phyloP scores from a whole-genome alignment of 129 eudicot species.

The Logfia minima region DNA sequence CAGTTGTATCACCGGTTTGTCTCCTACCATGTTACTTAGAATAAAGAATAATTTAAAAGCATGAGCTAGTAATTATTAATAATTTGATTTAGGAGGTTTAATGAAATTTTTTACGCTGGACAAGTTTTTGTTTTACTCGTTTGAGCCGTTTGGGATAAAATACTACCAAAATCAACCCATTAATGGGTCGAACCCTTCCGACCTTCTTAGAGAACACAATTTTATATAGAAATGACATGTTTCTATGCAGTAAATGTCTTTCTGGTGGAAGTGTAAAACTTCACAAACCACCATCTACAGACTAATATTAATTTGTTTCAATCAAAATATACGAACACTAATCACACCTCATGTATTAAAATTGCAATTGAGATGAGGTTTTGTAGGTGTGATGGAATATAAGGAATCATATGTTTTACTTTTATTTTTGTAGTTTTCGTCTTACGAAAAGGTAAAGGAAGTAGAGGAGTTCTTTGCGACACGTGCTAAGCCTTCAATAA shows the following conservation, averaged over 20 bases:
- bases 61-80: no score
- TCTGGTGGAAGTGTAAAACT: no score
- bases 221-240: neutral
- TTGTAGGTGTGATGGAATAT: no score
- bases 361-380: neutral
- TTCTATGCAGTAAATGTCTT: neutral
- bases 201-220: neutral
- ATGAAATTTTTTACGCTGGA: no score
- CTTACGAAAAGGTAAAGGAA: constrained; percentile 77
- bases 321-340: neutral
- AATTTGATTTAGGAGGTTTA: no score
- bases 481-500: constrained; percentile 64
- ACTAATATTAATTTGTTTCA: neutral
- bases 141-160: neutral
- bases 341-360: neutral
- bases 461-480: constrained; percentile 72
- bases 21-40: neutral
- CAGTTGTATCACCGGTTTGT: constrained; percentile 45
- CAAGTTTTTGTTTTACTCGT: no score
- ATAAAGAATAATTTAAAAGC: no score
- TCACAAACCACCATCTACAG: no score
- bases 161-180: neutral
- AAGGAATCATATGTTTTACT: neutral
- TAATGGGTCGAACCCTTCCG: neutral
- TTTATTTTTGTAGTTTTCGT: constrained; percentile 58